Percentiles rank a stretch among this genome's conserved stretches.
Evolutionary conservation across 306 rosid species (phyloP).

Genomic region (Astragalus membranaceus): DNA sequence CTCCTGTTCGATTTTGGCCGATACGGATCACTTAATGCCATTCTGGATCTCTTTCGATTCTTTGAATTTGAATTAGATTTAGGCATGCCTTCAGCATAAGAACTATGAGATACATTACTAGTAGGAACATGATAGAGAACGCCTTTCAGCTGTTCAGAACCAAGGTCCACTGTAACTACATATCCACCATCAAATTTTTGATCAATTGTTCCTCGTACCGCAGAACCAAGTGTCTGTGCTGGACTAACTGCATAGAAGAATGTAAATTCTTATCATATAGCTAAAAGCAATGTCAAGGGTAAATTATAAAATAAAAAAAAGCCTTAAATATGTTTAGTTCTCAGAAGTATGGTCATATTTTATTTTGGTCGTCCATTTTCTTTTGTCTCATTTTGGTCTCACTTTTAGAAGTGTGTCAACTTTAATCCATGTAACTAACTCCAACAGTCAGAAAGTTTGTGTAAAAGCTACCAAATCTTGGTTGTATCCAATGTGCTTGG

Average conservation of each 20-base stretch:
- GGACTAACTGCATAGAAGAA: conserved; percentile 36
- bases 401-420: no score
- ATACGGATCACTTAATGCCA: conserved; percentile 52
- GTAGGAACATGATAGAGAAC: conserved; percentile 66
- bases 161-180: conserved; percentile 47
- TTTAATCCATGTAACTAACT: no score
- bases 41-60: conserved; percentile 46
- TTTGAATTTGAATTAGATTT: background rate
- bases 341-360: no score
- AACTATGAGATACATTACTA: conserved; percentile 22
- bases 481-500: no score
- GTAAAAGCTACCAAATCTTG: no score
- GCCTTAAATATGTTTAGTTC: no score
- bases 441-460: no score
- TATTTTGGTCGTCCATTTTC: no score
- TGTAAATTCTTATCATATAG: conserved; percentile 3
- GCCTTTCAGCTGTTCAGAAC: conserved; percentile 59
- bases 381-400: no score
- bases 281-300: no score
- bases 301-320: no score
- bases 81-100: conserved; percentile 24
- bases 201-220: conserved; percentile 58
- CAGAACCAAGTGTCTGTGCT: conserved; percentile 37
- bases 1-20: conserved; percentile 74
- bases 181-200: conserved; percentile 69